Percentiles rank a stretch among this genome's conserved stretches.
Conservation (phyloP, 345 rosid species). For the Trapa incisa region DNA sequence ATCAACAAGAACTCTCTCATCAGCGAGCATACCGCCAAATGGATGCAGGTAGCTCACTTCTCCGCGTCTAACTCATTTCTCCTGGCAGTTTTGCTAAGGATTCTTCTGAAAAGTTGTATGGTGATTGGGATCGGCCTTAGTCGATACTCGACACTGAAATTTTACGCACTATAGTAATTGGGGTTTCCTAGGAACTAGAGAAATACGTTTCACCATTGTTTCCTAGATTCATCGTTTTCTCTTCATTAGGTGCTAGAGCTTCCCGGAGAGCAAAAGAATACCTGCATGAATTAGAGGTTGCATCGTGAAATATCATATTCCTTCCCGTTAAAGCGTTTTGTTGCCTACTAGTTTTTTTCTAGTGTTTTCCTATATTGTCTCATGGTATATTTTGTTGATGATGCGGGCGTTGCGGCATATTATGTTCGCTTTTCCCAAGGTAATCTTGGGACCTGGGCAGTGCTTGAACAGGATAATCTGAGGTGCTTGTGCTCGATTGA, state of each 20-base stretch:
- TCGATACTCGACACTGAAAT: not conserved
- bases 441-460: not conserved
- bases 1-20: conserved; percentile 19
- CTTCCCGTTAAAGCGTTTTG: not conserved
- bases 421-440: not conserved
- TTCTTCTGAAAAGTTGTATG: not conserved
- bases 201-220: not conserved
- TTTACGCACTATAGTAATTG: not conserved
- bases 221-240: not conserved
- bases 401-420: not conserved
- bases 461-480: not conserved
- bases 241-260: not conserved
- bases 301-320: not conserved
- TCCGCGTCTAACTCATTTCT: not conserved
- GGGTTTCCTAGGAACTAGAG: not conserved
- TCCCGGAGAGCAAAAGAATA: not conserved
- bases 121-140: not conserved
- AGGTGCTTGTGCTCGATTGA: not conserved
- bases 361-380: not conserved
- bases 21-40: conserved; percentile 75
- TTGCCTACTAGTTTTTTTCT: not conserved
- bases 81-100: not conserved
- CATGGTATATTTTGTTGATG: not conserved
- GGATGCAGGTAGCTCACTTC: conserved; percentile 69
- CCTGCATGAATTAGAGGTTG: not conserved